phyloP scores from a whole-genome alignment of 2,329 filamentous ascomycete species.

The Incumbomyces delicatus region DNA sequence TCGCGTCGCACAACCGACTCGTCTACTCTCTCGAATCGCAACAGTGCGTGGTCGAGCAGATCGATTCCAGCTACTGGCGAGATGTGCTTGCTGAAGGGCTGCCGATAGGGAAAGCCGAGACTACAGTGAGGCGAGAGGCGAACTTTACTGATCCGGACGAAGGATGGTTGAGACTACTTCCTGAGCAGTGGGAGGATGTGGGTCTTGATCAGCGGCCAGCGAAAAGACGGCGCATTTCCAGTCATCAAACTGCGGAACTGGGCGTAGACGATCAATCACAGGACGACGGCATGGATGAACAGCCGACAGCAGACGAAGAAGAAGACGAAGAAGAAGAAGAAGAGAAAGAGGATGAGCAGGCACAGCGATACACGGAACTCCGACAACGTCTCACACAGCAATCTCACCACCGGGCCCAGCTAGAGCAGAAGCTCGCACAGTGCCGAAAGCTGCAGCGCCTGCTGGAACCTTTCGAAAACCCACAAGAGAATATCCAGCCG shows the following conservation, averaged over 20 bases:
- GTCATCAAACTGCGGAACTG: not conserved
- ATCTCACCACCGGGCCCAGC: conserved; percentile 34
- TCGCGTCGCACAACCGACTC: conserved; percentile 44
- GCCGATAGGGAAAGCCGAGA: conserved; percentile 7
- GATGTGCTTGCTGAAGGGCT: conserved; percentile 30
- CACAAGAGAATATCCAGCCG: conserved; percentile 43
- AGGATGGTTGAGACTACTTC: not conserved
- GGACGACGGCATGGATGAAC: not conserved
- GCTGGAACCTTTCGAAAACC: conserved; percentile 41
- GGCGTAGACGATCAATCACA: not conserved
- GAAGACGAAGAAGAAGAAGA: not conserved
- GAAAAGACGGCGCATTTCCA: not conserved
- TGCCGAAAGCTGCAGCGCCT: conserved; percentile 37
- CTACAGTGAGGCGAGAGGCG: conserved; percentile 28
- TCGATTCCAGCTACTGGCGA: conserved; percentile 47
- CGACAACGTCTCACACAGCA: conserved; percentile 37
- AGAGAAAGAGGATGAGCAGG: not conserved
- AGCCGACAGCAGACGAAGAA: conserved; percentile 7
- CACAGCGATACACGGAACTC: conserved; percentile 31
- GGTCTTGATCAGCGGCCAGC: not conserved
- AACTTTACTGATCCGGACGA: conserved; percentile 33
- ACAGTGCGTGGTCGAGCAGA: conserved; percentile 47
- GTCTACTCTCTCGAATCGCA: conserved; percentile 46
- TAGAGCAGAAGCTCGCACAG: conserved; percentile 38
- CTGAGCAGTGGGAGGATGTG: conserved; percentile 3